Base-by-base conservation (phyloP, 768 basidiomycete genomes). In the Hygrophorus russula region DNA sequence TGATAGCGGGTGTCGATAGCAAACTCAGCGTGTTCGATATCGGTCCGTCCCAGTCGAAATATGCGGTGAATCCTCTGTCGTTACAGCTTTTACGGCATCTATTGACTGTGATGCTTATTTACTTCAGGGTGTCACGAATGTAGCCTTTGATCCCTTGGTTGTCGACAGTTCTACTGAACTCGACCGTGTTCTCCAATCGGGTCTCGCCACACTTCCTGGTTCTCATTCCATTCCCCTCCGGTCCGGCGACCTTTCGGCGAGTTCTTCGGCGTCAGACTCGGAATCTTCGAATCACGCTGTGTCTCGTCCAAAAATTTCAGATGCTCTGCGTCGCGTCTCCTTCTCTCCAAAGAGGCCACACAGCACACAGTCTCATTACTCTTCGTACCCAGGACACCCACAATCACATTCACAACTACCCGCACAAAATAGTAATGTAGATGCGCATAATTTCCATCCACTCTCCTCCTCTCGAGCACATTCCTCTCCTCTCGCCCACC, bases 311-410 rank as follows among this genome's bases (percentile, higher is more conserved):
- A 80, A 73, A 53, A 65, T 90, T 24, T 68, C 81, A 1, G 85
- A 88, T 52, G 76, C 82, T 3, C 66, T 90, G 7, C 74, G 75
- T 28, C 74, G 75, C 34, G 73, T 82, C 31, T 73, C 75, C 0
- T 83, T 88, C 59, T 86, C 84, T 11, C 85, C 85, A 1, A 78
- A 81, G 54, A 73, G 86, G 11, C 85, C 82, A 1, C 75, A 82
- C 8, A 74, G 62, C 44, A 60, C 69, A 4, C 61, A 57, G 18
- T 49, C 59, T 19, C 46, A 42, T 19, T 51, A 33, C 20, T 49
- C 52, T 12, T 36, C 41, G 9, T 39, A 44, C 13, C 39, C 34
- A 7, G 41, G 38, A 15, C 27, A 45, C 18, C 10, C 20, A 39
- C 18, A 15, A 1, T 14, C 24, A 39, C 38, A 32, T 7, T n/a